Evolutionary conservation across 2,329 filamentous ascomycete species (phyloP), one percentile per base, ranked within the genome.

Genomic region (Tolypocladium cylindrosporum): DNA sequence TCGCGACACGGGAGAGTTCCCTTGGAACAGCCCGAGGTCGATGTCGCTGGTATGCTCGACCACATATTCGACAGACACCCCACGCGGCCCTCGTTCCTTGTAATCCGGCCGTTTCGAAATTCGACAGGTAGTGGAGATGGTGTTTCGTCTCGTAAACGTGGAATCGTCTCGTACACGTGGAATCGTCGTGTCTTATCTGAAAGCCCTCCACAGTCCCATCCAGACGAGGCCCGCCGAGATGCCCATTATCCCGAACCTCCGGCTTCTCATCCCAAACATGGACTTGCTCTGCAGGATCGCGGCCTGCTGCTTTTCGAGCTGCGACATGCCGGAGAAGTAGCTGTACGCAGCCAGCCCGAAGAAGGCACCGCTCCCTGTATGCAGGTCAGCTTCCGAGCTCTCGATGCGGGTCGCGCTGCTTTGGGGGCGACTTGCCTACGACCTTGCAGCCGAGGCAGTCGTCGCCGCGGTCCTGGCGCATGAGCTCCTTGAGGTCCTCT

Each of bases 331-430:
- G 3, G 87, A 89, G 61, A 85, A 77, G 73, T 91, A 92, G 71
- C 85, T 91, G 73, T 92, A 94, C 1, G 79, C 85, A 4, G 85
- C 89, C 19, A 93, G 82, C 1, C 87, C 88, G 58, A 90, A 77
- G 62, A 94, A 91, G 1, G 89, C 87, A 43, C 85, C 80, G 67
- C 88, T 87, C 51, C 89, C 89, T 92, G 64, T 58, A 27, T 14
- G 8, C 3, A 21, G 42, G 48, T 51, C 19, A 51, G 48, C 48
- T 4, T 36, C 31, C 3, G 31, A 7, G 48, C 48, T 21, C 36
- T 21, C 48, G 48, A 36, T 13, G 48, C 31, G 2, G 31, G 14
- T n/a, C 7, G 19, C 27, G 45, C 14, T 19, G 27, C 2, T 34
- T n/a, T 3, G 4, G 19, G 45, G 54, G 53, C 43, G 57, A 76